Base-by-base conservation (phyloP, 345 rosid genomes). In the Citrus reticulata region DNA sequence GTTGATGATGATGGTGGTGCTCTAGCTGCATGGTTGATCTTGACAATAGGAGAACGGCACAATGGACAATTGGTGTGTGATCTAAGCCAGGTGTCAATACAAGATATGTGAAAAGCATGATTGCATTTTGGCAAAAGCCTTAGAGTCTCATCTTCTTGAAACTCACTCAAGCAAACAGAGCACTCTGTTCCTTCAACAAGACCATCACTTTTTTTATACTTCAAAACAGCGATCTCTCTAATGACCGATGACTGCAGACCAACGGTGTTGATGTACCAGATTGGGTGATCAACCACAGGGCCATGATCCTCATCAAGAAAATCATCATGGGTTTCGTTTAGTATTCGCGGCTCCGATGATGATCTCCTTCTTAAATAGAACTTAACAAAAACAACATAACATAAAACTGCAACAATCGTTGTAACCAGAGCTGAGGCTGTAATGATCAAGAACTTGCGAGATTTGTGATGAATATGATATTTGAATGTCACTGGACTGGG, bases 71-170 rank as follows among this genome's bases (percentile, higher is more conserved):
- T 91, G 9, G 89, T 90, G 80, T 91, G 97, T 19, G 93, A 90
- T 37, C 82, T 81, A 40, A 93, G 91, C 97, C 97, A 93, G 13
- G 93, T 88, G 64, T 93, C 97, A 22, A 93, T 91, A 79, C 97
- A 93, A 42, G 87, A 76, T 13, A 90, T 29, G 65, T 93, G 97
- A 80, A 93, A 93, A 74, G 95, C 95, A 40, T 93, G 97, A 78
- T 66, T 90, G 71, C 97, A 93, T 82, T 91, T 93, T 6, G 95
- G 97, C 73, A 93, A 60, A 76, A 93, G 73, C 65, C 92, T 84
- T 19, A 93, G 83, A 14, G 82, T 84, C 77, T 91, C 95, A 3
- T 87, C 92, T 76, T 93, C 97, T 65, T 87, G 80, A 67, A 93
- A 93, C 79, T 91, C 97, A 25, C 70, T 88, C 83, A 93, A 82